Evolutionary conservation across 768 basidiomycete species (phyloP), one percentile per base, ranked within the genome.

Genomic region (Mycena amicta): DNA sequence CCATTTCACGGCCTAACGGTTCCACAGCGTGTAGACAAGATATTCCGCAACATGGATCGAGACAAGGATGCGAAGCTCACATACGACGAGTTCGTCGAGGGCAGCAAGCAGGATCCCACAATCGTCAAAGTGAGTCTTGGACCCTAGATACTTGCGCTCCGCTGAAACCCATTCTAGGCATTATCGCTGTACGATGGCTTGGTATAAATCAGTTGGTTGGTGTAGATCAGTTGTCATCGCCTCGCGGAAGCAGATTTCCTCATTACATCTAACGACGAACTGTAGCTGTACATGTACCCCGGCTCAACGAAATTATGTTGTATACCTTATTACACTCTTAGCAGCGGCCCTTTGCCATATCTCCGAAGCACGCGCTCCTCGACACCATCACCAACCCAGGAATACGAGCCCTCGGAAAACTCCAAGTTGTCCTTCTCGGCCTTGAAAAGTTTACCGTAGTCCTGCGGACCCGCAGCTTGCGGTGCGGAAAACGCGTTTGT

Each of bases 101-200:
- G 97, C 29, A 93, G 91, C 74, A 98, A 98, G 76, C 94, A 97
- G 72, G 97, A 99, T 73, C 97, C 97, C 29, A 98, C 96, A 22
- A 98, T 99, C 72, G 95, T 99, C 15, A 94, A 98, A 86, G 96
- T 90, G 62, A 47, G 72, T 61, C n/a, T n/a, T 52, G 52, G 31
- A n/a, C 16, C 33, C 20, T 58, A 33, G 31, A 30, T 20, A 45
- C 53, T 20, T 50, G n/a, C 53, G 53, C 50, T 27, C 52, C 52
- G 67, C 55, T 23, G 43, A 31, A n/a, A n/a, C 52, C 37, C 60
- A 56, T 47, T 59, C 39, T 66, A 97, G 94, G 95, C 95, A 25
- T 74, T 98, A 61, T 97, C 95, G 51, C 77, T 98, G 60, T 98
- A 97, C 71, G 95, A 98, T 65, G 95, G 95, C 30, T 80, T 98